Base-by-base conservation (phyloP, 83 land plant species). In the Isoetes engelmannii region DNA sequence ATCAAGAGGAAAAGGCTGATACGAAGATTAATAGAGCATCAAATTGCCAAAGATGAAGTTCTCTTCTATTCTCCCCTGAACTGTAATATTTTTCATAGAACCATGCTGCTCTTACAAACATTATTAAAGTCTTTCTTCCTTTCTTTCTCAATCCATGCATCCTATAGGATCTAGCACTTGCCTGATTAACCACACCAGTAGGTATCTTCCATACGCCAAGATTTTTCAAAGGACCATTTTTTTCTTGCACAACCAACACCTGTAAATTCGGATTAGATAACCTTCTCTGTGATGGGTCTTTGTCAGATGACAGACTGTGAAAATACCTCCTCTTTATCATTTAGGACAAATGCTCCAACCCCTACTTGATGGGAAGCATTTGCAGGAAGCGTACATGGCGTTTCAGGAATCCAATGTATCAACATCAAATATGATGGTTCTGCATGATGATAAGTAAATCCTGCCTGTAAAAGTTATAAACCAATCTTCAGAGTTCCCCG, bases 201-300 rank as follows among this genome's bases (percentile, higher is more conserved):
- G 96, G 96, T 69, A 89, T 77, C 79, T 93, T 93, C 98, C 98
- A 93, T 45, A 86, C 57, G 37, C 96, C 96, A 6, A 74, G 66
- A 4, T 88, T 88, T 43, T 72, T 72, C 0, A 84, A 74, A 45
- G 61, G 75, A 19, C 98, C 98, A 74, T 67, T 81, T 65, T 84
- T 93, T 71, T 93, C 98, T 76, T 93, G 98, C 13, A 93, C 98
- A 0, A 81, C 92, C 44, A 93, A 71, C n/a, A 93, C 80, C 98
- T 93, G 72, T 37, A 61, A 28, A 28, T 28, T 28, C 37, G 37
- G 37, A 28, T 28, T 28, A 28, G 37, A 28, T 28, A 28, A 28
- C 37, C 37, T 28, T 28, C 37, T 28, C 37, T 28, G 2, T 28
- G 37, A 28, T 28, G 37, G 37, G 37, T 28, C 37, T 28, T 28